These are phyloP conservation scores for Vigna mungo DNA, from an alignment of 306 rosid species.

Conservation along the genomic window DNA sequence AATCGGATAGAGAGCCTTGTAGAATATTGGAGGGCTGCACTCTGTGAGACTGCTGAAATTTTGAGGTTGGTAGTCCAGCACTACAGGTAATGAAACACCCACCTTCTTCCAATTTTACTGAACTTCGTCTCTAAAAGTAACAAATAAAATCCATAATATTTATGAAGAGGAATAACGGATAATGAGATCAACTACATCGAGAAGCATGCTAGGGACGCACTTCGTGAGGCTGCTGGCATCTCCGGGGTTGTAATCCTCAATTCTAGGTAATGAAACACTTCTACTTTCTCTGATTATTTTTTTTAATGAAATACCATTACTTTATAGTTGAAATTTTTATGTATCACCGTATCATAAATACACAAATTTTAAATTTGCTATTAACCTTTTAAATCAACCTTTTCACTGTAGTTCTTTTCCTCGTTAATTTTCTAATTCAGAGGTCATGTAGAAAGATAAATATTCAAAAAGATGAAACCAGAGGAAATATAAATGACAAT, in stretches of 20 bases:
- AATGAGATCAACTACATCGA: neutral
- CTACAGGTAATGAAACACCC: neutral
- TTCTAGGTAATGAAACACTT: neutral
- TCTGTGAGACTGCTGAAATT: neutral
- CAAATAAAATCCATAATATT: neutral
- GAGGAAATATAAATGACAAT: neutral
- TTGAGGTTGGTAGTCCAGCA: neutral
- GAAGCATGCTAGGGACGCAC: neutral
- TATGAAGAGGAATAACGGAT: neutral
- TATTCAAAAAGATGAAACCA: neutral
- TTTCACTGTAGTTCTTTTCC: too few species aligned
- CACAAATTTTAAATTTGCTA: too few species aligned
- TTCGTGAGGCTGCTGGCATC: neutral
- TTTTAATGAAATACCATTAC: neutral
- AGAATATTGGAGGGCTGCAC: neutral
- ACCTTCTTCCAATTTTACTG: neutral
- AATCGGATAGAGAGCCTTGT: neutral
- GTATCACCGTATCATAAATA: too few species aligned
- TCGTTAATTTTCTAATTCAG: too few species aligned
- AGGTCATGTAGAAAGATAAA: neutral
- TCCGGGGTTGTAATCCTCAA: neutral
- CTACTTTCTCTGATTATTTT: neutral
- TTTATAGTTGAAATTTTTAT: neutral
- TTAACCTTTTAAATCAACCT: too few species aligned
- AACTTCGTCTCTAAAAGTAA: neutral